Percentiles rank a stretch among this genome's conserved stretches.
Evolutionary conservation across 2,329 filamentous ascomycete species (phyloP).

Genomic region (Chalaropsis ovoidea): DNA sequence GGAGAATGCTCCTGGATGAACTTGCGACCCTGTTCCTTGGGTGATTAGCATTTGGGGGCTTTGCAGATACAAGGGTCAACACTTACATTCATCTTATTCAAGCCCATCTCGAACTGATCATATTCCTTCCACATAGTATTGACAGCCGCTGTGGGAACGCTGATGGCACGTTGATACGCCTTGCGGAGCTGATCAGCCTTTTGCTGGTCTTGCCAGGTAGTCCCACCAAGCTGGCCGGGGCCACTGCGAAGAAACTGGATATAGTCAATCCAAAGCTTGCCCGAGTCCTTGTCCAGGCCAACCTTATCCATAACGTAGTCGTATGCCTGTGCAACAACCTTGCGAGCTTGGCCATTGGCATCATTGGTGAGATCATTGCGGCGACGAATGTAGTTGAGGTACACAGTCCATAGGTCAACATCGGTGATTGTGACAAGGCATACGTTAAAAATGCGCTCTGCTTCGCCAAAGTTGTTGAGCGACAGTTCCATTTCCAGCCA

Average conservation of each 20-base stretch:
- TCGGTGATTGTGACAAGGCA: slow-evolving; percentile 71
- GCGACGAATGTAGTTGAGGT: slow-evolving; percentile 89
- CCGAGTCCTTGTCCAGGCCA: slow-evolving; percentile 83
- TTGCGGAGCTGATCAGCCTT: slow-evolving; percentile 93
- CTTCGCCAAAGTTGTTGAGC: slow-evolving; percentile 66
- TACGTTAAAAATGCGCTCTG: slow-evolving; percentile 74
- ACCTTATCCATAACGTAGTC: slow-evolving; percentile 85
- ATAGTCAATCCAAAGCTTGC: slow-evolving; percentile 86
- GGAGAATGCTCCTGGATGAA: slow-evolving; percentile 88
- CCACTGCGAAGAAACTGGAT: slow-evolving; percentile 84
- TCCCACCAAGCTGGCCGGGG: slow-evolving; percentile 75
- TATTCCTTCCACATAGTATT: slow-evolving; percentile 94
- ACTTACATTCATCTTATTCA: slow-evolving; percentile 82
- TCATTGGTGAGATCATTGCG: slow-evolving; percentile 78
- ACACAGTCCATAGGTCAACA: slow-evolving; percentile 81
- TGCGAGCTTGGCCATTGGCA: slow-evolving; percentile 61
- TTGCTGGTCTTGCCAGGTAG: slow-evolving; percentile 89
- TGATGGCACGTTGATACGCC: slow-evolving; percentile 82
- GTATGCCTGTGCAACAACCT: slow-evolving; percentile 74
- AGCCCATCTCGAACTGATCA: slow-evolving; percentile 84
- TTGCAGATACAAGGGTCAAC: not conserved
- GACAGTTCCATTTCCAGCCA: slow-evolving; percentile 86
- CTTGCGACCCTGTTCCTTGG: slow-evolving; percentile 63
- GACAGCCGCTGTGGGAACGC: slow-evolving; percentile 72
- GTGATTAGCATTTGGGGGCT: not conserved